Evolutionary conservation across 139 green algal genomes (phyloP).

Genomic region (Chlamydomonas sp.): DNA sequence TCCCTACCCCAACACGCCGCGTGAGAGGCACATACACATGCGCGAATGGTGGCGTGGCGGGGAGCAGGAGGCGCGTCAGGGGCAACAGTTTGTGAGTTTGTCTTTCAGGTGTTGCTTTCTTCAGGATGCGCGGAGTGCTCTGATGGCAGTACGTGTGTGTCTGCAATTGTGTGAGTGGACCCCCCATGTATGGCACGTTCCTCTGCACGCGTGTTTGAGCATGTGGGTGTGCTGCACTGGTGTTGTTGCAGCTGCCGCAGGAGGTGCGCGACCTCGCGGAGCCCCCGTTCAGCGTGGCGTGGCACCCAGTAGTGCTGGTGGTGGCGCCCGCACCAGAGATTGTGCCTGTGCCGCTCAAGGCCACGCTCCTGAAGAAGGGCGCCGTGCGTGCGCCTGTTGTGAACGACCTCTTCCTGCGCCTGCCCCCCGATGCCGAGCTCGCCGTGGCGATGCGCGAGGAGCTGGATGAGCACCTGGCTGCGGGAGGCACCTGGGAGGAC

Average conservation of each 20-base stretch:
- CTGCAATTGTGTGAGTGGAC: too few relatives aligned
- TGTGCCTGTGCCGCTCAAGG: conserved; percentile 9
- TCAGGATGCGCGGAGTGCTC: too few relatives aligned
- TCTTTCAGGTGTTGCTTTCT: too few relatives aligned
- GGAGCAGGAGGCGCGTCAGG: too few relatives aligned
- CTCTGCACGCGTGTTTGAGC: too few relatives aligned
- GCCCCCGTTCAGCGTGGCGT: conserved; percentile 30
- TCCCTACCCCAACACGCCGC: too few relatives aligned
- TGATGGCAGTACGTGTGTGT: too few relatives aligned
- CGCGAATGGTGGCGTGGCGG: too few relatives aligned
- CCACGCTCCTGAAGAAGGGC: conserved; percentile 31
- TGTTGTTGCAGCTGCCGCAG: conserved; percentile 29
- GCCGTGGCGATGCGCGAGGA: conserved; percentile 19
- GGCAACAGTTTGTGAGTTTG: too few relatives aligned
- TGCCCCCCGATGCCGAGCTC: conserved; percentile 24
- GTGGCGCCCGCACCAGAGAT: conserved; percentile 21
- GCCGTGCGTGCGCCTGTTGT: conserved; percentile 21
- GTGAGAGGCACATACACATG: too few relatives aligned
- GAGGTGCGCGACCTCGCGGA: conserved; percentile 29
- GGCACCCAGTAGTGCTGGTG: conserved; percentile 32
- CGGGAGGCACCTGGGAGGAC: conserved; percentile 18
- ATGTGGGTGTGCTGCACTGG: too few relatives aligned
- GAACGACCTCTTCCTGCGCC: conserved; percentile 21
- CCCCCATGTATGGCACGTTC: too few relatives aligned
- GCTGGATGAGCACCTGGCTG: conserved; percentile 20